Evolutionary conservation across 169 alveolate genomes (phyloP), one percentile per base, ranked within the genome.

Genomic region (Theileria annulata): DNA sequence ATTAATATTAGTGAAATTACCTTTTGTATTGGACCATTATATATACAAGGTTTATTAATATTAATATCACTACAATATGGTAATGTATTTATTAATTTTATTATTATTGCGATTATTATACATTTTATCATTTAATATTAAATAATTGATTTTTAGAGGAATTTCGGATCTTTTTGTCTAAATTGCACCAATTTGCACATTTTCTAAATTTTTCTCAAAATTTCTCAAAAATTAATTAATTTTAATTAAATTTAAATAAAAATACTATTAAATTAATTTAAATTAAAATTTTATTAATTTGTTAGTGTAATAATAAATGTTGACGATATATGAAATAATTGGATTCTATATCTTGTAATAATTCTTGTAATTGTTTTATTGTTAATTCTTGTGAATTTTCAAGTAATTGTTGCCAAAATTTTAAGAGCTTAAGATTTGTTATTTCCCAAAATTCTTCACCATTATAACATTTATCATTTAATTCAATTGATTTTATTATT

Each of bases 301-400:
- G 19, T 21, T 31, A 42, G 21, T 84, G 78, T 76, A 19, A 62
- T 23, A 63, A 10, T 15, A 84, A 68, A 37, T 25, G 51, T 23
- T 28, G 30, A 47, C 78, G 76, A 17, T 75, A 51, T 27, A 64
- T n/a, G 48, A 56, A 48, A 28, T 84, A 77, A 15, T 75, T 35
- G 54, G 86, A 66, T 48, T 84, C 90, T 0, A 78, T 71, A 21
- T 84, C 90, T n/a, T n/a, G n/a, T n/a, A n/a, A n/a, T n/a, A n/a
- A n/a, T n/a, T n/a, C n/a, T n/a, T n/a, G 66, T 77, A 73, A 12
- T 35, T 35, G 13, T 3, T 42, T 2, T 2, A 17, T 42, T 42
- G 15, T 10, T 42, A 42, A 42, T 42, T 42, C 13, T 42, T 42
- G 51, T n/a, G n/a, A n/a, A n/a, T n/a, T n/a, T n/a, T n/a, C n/a